Percentiles rank a stretch among this genome's conserved stretches.
phyloP scores from a whole-genome alignment of 2,329 filamentous ascomycete genomes.

The Xylariaceae sp. region DNA sequence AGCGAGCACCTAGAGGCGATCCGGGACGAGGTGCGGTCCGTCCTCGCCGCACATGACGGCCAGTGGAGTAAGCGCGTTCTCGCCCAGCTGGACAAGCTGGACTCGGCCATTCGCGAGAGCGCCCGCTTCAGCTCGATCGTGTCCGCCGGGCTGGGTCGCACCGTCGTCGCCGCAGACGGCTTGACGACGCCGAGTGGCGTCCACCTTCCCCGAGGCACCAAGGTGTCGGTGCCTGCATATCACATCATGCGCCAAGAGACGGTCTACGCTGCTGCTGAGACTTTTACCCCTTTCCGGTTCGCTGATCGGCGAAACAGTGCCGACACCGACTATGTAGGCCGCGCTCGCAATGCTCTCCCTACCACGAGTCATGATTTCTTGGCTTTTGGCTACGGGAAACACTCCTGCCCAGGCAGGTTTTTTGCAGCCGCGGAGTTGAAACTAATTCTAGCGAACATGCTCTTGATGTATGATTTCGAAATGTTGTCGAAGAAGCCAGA shows the following conservation, averaged over 20 bases:
- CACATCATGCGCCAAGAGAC: constrained; percentile 21
- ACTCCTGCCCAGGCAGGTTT: constrained; percentile 37
- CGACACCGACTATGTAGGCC: constrained; percentile 17
- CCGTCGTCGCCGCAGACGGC: constrained; percentile 21
- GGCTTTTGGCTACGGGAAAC: constrained; percentile 36
- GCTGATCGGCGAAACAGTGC: background rate
- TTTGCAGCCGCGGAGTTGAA: constrained; percentile 24
- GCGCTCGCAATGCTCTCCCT: constrained; percentile 23
- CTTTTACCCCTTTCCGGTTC: constrained; percentile 24
- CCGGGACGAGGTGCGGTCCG: constrained; percentile 29
- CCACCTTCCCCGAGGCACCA: constrained; percentile 25
- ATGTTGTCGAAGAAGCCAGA: constrained; percentile 1
- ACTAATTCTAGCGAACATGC: constrained; percentile 20
- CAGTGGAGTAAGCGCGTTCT: constrained; percentile 29
- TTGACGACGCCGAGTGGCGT: constrained; percentile 31
- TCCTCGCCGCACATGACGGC: constrained; percentile 19
- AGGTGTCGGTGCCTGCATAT: constrained; percentile 24
- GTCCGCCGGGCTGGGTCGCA: constrained; percentile 21
- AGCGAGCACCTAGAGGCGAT: background rate
- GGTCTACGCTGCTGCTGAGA: constrained; percentile 18
- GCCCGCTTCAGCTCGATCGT: constrained; percentile 29
- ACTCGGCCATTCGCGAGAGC: constrained; percentile 36
- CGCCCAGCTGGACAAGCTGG: constrained; percentile 32
- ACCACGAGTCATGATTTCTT: constrained; percentile 31
- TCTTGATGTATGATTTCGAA: constrained; percentile 13